Base-by-base conservation (phyloP, 768 basidiomycete genomes). In the Chalciporus piperatus region DNA sequence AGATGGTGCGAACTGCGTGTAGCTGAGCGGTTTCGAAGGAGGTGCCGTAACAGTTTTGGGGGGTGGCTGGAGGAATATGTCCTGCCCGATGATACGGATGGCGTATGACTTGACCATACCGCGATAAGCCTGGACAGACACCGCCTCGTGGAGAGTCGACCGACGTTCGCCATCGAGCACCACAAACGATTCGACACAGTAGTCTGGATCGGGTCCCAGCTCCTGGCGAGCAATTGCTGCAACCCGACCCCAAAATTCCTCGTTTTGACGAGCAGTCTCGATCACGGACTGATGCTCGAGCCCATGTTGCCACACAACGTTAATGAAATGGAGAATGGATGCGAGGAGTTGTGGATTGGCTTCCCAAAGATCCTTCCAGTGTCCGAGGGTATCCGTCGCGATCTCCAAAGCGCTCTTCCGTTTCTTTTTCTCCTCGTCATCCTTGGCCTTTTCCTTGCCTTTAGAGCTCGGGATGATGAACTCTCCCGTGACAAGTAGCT, bases 361-460 rank as follows among this genome's bases (percentile, higher is more conserved):
- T 39, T 87, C 82, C 87, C 91, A 92, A 41, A 87, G 73, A 22
- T 81, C 80, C 44, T 82, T 81, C 90, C 90, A 92, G 41, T 74
- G 76, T 6, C 72, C 75, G 8, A 95, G 70, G 52, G 83, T 80
- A 30, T 86, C 79, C 7, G 78, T 73, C 2, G 89, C 91, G 7
- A 84, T 77, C 48, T 79, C 79, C 10, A 94, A 66, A 0, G 88
- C 89, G 52, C 82, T 92, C 23, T 69, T 64, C 10, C 64, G 48
- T 57, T 74, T 75, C 52, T 56, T 75, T 64, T 42, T 67, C 23
- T 69, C 56, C 53, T 57, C 37, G 3, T 28, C 20, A 22, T 53
- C 52, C 40, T 51, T 44, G 11, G 63, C 68, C 35, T 69, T 68
- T 8, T 64, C 71, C 53, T 72, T 74, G 10, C 72, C 74, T 59